Base-by-base conservation (phyloP, 192 early-diverging fungal species). In the Podila epicladia region DNA sequence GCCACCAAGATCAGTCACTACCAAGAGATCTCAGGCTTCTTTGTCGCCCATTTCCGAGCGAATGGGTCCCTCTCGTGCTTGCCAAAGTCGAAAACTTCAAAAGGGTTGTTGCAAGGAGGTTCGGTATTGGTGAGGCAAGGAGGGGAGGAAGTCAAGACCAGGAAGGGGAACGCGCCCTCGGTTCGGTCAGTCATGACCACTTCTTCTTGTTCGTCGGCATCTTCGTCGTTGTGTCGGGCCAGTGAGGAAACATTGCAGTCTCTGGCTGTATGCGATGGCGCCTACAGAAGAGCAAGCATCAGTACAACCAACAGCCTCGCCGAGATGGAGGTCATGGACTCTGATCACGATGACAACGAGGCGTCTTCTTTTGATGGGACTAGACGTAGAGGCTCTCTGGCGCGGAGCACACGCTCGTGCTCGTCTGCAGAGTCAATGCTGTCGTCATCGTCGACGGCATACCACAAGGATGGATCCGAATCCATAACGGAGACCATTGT, bases 11-110 rank as follows among this genome's bases (percentile, higher is more conserved):
- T 80, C 61, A 35, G 63, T 8, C 77, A 80, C n/a, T 80, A 80
- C 63, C 77, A 80, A 55, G 77, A 80, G 66, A 80, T 80, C 19
- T 80, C 77, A 15, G 77, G 77, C 6, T 80, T 80, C 62, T 80
- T 80, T 80, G 77, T 80, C 3, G 77, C 77, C 9, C 57, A 80
- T 49, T 80, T 80, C 13, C 65, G 67, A 17, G 68, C 77, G 4
- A 65, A 69, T 65, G 71, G 55, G 5, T 72, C 69, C 1, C 67
- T 68, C 33, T 62, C 70, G 11, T 71, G 69, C 19, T 64, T 68
- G n/a, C 75, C 58, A 26, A 38, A 63, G 37, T 28, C 38, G 0
- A 61, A 61, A 17, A 8, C 53, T 2, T 9, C 53, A 0, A 64
- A 32, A 64, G 17, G 24, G 12, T 51, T 29, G 65, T 33, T 67